phyloP scores from a whole-genome alignment of 1,139 yeast genomes.

The Taphrina pruni region DNA sequence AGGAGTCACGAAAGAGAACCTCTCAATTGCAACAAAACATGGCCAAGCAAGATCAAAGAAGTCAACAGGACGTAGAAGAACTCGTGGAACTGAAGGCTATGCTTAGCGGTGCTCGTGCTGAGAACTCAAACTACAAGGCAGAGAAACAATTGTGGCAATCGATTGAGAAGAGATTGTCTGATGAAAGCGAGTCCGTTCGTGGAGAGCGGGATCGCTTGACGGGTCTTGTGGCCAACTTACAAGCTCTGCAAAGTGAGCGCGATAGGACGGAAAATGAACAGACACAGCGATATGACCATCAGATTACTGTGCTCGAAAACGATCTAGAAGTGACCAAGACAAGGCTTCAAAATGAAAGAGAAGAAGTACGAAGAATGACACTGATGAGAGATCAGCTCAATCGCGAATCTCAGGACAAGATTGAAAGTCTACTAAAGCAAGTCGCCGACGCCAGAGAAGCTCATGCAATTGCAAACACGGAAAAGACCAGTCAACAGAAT shows the following conservation, averaged over 20 bases:
- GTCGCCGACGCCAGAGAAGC: slow-evolving; percentile 56
- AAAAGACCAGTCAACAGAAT: slow-evolving; percentile 49
- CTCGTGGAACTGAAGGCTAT: slow-evolving; percentile 57
- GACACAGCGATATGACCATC: slow-evolving; percentile 59
- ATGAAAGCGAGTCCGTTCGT: slow-evolving; percentile 62
- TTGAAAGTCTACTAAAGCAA: slow-evolving; percentile 64
- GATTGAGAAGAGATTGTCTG: slow-evolving; percentile 60
- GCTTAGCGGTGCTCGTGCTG: slow-evolving; percentile 55
- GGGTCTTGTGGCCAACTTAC: slow-evolving; percentile 66
- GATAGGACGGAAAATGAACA: slow-evolving; percentile 62
- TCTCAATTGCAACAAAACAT: slow-evolving; percentile 63
- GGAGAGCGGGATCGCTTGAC: slow-evolving; percentile 68
- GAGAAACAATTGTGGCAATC: slow-evolving; percentile 63
- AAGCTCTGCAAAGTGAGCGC: slow-evolving; percentile 67
- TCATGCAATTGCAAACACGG: slow-evolving; percentile 56
- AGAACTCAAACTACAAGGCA: slow-evolving; percentile 60
- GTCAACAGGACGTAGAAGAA: slow-evolving; percentile 64
- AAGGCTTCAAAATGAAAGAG: slow-evolving; percentile 60
- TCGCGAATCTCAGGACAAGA: slow-evolving; percentile 68
- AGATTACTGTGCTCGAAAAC: slow-evolving; percentile 61
- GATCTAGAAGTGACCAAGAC: slow-evolving; percentile 57
- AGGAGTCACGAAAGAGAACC: slow-evolving; percentile 55
- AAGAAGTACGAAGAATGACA: slow-evolving; percentile 35
- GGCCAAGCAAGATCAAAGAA: slow-evolving; percentile 62
- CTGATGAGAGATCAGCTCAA: slow-evolving; percentile 45